These are phyloP conservation scores for Keithomyces neogunnii DNA, from an alignment of 2,329 filamentous ascomycete species.

Conservation along the genomic window DNA sequence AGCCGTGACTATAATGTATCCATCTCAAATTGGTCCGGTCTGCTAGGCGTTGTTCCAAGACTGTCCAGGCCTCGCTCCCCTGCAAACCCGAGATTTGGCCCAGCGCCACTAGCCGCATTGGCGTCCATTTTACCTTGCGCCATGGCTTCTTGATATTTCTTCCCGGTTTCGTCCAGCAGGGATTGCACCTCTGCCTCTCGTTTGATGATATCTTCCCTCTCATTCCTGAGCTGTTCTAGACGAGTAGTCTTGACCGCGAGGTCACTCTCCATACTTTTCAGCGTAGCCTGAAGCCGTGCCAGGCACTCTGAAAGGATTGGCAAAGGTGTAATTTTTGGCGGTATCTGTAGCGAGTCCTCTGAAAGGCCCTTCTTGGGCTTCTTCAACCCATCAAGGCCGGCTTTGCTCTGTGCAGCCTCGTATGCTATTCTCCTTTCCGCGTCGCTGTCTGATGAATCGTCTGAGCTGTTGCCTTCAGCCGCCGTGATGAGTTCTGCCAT, in stretches of 20 bases:
- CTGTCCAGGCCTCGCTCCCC: conserved; percentile 28
- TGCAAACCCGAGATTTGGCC: conserved; percentile 12
- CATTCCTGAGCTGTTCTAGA: conserved; percentile 58
- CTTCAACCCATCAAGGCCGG: conserved; percentile 70
- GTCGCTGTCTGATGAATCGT: conserved; percentile 60
- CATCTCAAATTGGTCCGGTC: conserved; percentile 13
- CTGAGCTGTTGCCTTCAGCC: conserved; percentile 59
- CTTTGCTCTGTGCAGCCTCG: conserved; percentile 76
- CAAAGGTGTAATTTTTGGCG: conserved; percentile 68
- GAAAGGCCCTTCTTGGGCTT: conserved; percentile 28
- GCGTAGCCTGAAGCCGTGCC: conserved; percentile 50
- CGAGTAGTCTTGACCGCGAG: conserved; percentile 51
- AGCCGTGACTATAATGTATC: conserved; percentile 9
- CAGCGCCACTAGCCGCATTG: conserved; percentile 1
- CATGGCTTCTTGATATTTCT: conserved; percentile 44
- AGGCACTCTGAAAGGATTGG: conserved; percentile 64
- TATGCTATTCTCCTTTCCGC: conserved; percentile 72
- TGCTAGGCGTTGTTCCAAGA: conserved; percentile 22
- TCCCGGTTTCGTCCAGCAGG: conserved; percentile 71
- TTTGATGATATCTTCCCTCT: conserved; percentile 58
- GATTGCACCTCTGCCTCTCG: conserved; percentile 74
- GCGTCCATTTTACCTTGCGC: conserved; percentile 17
- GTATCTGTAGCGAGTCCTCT: conserved; percentile 43
- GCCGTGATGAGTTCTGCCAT: conserved; percentile 79
- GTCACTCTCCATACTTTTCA: conserved; percentile 55